Conservation (phyloP, 768 basidiomycete genomes). For the Leucogyrophana mollusca region DNA sequence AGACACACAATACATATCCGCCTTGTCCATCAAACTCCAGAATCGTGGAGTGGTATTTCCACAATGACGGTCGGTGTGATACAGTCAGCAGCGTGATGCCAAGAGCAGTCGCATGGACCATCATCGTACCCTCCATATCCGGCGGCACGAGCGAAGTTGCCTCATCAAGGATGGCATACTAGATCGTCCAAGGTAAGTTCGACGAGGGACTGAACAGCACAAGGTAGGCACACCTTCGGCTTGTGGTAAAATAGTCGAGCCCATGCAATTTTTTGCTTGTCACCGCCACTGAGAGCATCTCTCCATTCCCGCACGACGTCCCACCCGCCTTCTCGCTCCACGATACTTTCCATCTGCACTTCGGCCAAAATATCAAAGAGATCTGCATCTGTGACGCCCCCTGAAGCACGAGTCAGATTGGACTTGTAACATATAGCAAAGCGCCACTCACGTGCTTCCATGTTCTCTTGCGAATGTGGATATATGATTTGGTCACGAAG, state of each 20-base stretch:
- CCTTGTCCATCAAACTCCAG: constrained; percentile 93
- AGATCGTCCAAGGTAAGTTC: constrained; percentile 8
- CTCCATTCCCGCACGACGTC: constrained; percentile 88
- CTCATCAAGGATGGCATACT: constrained; percentile 97
- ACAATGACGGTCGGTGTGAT: constrained; percentile 91
- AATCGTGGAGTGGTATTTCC: constrained; percentile 89
- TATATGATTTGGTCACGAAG: constrained; percentile 97
- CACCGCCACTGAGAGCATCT: constrained; percentile 89
- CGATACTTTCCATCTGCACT: constrained; percentile 83
- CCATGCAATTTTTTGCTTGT: constrained; percentile 98
- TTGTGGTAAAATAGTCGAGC: constrained; percentile 93
- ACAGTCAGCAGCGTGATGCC: constrained; percentile 94
- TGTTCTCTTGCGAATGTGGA: constrained; percentile 79
- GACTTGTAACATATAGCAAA: neutral
- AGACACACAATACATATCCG: constrained; percentile 87
- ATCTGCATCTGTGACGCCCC: constrained; percentile 73
- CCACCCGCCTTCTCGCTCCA: constrained; percentile 98
- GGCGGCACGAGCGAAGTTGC: constrained; percentile 93
- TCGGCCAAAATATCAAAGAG: constrained; percentile 68
- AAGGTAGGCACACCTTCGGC: constrained; percentile 64
- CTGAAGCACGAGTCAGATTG: constrained; percentile 30
- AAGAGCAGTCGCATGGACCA: constrained; percentile 83
- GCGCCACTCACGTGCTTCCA: constrained; percentile 64
- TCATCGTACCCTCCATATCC: constrained; percentile 93
- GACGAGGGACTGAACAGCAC: neutral